phyloP scores from a whole-genome alignment of 2,329 filamentous ascomycete species.

The Pseudogymnoascus sp. region DNA sequence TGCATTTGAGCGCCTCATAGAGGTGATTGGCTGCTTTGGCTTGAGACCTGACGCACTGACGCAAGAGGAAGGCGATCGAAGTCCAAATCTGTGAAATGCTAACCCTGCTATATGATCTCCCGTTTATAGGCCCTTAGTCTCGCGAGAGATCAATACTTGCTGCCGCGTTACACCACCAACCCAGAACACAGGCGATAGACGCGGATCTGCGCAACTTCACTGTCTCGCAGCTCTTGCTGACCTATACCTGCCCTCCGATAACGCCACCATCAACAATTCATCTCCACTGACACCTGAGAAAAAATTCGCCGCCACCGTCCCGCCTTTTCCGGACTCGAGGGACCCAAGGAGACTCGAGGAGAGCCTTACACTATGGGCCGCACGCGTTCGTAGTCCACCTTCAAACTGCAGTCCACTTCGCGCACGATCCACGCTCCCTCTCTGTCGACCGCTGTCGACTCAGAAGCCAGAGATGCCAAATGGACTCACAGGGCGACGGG shows the following conservation, averaged over 20 bases:
- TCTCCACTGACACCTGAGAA: neutral
- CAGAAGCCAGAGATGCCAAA: neutral
- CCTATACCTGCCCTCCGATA: neutral
- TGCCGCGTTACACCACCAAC: neutral
- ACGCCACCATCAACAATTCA: neutral
- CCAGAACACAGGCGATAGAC: conserved; percentile 1
- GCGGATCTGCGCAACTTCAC: neutral
- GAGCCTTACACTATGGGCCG: neutral
- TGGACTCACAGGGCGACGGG: neutral
- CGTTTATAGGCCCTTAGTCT: neutral
- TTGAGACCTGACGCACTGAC: neutral
- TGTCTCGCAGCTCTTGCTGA: neutral
- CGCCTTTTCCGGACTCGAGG: neutral
- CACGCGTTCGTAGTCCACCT: neutral
- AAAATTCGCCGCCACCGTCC: neutral
- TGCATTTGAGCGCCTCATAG: neutral
- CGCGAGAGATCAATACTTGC: neutral
- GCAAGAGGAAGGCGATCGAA: neutral
- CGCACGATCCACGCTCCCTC: neutral
- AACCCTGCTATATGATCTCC: neutral
- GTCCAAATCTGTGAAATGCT: neutral
- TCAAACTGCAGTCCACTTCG: neutral
- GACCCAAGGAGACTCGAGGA: neutral
- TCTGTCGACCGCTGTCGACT: neutral
- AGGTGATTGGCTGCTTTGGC: neutral